A percentile compares a stretch with the other conserved stretches of the same genome.
Conservation (phyloP, 495 filamentous ascomycete species). For the Annulohypoxylon stygium region DNA sequence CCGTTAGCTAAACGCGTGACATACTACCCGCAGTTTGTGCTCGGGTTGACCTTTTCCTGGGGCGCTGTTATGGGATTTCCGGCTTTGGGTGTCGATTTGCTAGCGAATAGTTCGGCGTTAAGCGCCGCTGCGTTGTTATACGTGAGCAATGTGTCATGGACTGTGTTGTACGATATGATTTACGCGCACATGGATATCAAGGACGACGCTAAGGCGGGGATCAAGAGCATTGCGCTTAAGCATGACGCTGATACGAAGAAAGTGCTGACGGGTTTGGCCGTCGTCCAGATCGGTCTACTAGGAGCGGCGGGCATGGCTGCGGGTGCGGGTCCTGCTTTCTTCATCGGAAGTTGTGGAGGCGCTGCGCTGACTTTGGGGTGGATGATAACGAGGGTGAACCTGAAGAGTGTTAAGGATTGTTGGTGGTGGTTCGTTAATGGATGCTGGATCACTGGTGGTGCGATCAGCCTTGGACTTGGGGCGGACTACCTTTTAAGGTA, state of each 20-base stretch:
- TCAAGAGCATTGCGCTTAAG: slow-evolving; percentile 93
- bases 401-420: slow-evolving; percentile 87
- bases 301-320: slow-evolving; percentile 78
- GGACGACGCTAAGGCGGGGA: slow-evolving; percentile 91
- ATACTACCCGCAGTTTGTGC: slow-evolving; percentile 91
- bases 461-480: slow-evolving; percentile 63
- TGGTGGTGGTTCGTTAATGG: slow-evolving; percentile 95
- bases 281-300: slow-evolving; percentile 82
- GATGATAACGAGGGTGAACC: slow-evolving; percentile 90
- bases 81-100: slow-evolving; percentile 85
- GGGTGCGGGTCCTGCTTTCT: slow-evolving; percentile 88
- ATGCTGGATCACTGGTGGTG: slow-evolving; percentile 68
- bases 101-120: slow-evolving; percentile 73
- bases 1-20: slow-evolving; percentile 94
- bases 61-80: slow-evolving; percentile 97
- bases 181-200: slow-evolving; percentile 99
- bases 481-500: slow-evolving; percentile 65
- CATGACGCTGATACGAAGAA: slow-evolving; percentile 91
- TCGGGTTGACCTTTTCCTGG: slow-evolving; percentile 96
- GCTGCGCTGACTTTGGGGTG: slow-evolving; percentile 78
- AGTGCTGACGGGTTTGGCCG: slow-evolving; percentile 80
- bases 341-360: slow-evolving; percentile 85
- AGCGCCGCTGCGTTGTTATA: slow-evolving; percentile 81
- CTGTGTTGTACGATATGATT: slow-evolving; percentile 97
- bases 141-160: slow-evolving; percentile 90